Evolutionary conservation across 2,329 filamentous ascomycete genomes (phyloP).

Genomic region (Exophiala dermatitidis): DNA sequence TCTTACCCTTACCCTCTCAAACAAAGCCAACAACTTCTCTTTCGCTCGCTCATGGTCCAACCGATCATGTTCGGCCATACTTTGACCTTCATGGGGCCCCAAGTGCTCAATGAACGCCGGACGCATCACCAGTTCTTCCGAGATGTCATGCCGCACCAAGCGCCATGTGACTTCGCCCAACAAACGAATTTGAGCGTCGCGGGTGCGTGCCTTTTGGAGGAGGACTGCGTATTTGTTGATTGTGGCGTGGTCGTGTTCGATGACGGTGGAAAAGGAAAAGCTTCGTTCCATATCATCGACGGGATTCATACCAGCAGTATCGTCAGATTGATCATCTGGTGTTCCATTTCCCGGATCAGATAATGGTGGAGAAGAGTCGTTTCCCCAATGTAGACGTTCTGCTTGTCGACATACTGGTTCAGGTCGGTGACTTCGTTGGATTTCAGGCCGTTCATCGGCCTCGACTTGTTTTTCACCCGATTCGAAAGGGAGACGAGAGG

Average conservation of each 20-base stretch:
- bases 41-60: constrained; percentile 20
- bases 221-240: constrained; percentile 85
- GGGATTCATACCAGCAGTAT: no score
- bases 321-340: no score
- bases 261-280: constrained; percentile 18
- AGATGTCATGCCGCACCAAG: constrained; percentile 24
- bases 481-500: no score
- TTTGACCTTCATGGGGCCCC: constrained; percentile 7
- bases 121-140: constrained; percentile 25
- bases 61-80: constrained; percentile 23
- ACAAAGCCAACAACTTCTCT: constrained; percentile 10
- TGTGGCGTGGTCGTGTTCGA: constrained; percentile 22
- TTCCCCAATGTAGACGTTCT: no score
- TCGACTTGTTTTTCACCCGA: no score
- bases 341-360: no score
- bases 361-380: no score
- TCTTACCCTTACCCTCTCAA: neutral
- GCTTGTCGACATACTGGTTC: no score
- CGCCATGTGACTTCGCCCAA: constrained; percentile 20
- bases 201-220: constrained; percentile 65
- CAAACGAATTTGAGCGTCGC: constrained; percentile 4
- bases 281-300: no score
- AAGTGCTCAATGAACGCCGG: constrained; percentile 21
- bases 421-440: no score
- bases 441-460: no score